Evolutionary conservation across 805 yeast species (phyloP).

Genomic region (Ogataea populi-albae): DNA sequence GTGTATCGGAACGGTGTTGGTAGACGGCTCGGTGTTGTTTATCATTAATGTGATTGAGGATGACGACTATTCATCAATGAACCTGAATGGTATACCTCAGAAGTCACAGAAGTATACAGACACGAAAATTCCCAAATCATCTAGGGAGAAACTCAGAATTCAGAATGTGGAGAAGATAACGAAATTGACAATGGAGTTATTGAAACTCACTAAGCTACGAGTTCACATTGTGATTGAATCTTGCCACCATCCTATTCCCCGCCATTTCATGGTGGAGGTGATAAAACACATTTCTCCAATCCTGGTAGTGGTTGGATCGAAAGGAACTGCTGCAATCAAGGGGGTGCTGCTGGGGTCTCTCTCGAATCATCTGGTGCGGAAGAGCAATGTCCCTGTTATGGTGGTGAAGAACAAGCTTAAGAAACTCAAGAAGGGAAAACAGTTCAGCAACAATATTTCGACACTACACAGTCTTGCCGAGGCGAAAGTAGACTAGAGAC

Average conservation of each 20-base stretch:
- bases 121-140: constrained; percentile 16
- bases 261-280: constrained; percentile 66
- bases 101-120: constrained; percentile 8
- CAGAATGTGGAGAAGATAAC: constrained; percentile 45
- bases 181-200: constrained; percentile 38
- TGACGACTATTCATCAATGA: constrained; percentile 35
- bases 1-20: constrained; percentile 80
- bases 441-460: constrained; percentile 54
- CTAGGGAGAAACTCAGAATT: constrained; percentile 38
- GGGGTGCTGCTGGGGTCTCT: constrained; percentile 74
- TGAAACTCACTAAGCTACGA: constrained; percentile 65
- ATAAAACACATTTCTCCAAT: constrained; percentile 72
- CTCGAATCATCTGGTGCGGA: constrained; percentile 68
- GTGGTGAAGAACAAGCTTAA: constrained; percentile 72
- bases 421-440: constrained; percentile 55
- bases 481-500: constrained; percentile 37
- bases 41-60: constrained; percentile 60
- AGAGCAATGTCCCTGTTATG: constrained; percentile 75
- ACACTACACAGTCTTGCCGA: constrained; percentile 43
- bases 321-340: constrained; percentile 67
- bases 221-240: constrained; percentile 73
- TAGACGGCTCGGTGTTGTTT: constrained; percentile 78
- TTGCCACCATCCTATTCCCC: constrained; percentile 71
- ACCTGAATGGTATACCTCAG: constrained; percentile 34
- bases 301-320: constrained; percentile 70